phyloP scores from a whole-genome alignment of 2,329 filamentous ascomycete genomes.

The Lomentospora prolificans region DNA sequence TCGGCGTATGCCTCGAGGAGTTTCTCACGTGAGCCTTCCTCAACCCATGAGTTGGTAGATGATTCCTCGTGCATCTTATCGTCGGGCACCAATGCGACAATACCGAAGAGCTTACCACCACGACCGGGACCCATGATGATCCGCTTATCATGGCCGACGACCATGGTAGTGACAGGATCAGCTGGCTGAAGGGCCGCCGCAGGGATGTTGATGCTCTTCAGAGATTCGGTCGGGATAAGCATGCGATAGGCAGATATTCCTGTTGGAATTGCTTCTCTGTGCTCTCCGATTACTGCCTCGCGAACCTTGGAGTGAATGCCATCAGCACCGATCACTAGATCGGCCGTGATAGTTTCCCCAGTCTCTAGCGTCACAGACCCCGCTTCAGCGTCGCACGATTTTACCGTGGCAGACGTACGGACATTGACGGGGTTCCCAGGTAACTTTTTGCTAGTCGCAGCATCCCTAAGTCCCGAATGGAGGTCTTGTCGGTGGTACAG shows the following conservation, averaged over 20 bases:
- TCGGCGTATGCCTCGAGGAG: constrained; percentile 51
- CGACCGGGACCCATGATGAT: constrained; percentile 59
- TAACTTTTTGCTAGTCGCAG: constrained; percentile 15
- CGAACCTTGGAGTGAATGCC: constrained; percentile 41
- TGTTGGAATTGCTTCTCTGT: constrained; percentile 32
- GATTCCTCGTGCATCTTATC: constrained; percentile 45
- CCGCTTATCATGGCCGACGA: constrained; percentile 50
- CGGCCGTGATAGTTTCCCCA: constrained; percentile 28
- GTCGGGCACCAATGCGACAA: constrained; percentile 44
- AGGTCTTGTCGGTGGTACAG: constrained; percentile 31
- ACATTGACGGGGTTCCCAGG: constrained; percentile 18
- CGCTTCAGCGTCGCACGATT: constrained; percentile 29
- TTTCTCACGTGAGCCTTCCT: constrained; percentile 18
- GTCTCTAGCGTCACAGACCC: constrained; percentile 22
- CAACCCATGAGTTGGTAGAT: not conserved
- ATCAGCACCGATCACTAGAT: constrained; percentile 42
- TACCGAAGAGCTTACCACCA: constrained; percentile 48
- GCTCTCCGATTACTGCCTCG: constrained; percentile 10
- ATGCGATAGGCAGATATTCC: constrained; percentile 45
- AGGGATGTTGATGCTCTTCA: constrained; percentile 47
- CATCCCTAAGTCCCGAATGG: constrained; percentile 21
- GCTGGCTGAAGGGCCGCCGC: constrained; percentile 58
- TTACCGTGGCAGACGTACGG: constrained; percentile 16
- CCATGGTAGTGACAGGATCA: constrained; percentile 59
- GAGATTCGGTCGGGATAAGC: constrained; percentile 35